A percentile compares a stretch with the other conserved stretches of the same genome.
phyloP scores from a whole-genome alignment of 371 early-diverging fungal species.

The Umbelopsis sp. region DNA sequence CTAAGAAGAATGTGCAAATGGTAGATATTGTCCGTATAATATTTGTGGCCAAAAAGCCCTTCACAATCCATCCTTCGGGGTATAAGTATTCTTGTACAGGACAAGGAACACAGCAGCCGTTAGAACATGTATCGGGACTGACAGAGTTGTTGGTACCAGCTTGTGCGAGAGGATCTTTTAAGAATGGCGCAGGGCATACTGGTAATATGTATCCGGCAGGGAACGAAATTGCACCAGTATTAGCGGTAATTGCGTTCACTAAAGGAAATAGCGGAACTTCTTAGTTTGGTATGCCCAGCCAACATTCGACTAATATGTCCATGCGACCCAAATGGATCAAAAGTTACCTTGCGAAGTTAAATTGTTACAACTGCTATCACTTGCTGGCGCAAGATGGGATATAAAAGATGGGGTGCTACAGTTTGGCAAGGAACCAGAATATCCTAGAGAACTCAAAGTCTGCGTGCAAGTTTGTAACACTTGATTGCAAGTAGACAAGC shows the following conservation, averaged over 20 bases:
- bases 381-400: slow-evolving; percentile 37
- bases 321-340: background rate
- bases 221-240: slow-evolving; percentile 28
- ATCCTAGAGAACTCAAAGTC: slow-evolving; percentile 40
- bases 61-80: slow-evolving; percentile 43
- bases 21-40: slow-evolving; percentile 58
- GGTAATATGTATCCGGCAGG: slow-evolving; percentile 35
- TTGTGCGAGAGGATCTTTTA: slow-evolving; percentile 35
- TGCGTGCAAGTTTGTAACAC: slow-evolving; percentile 36
- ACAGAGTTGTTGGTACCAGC: slow-evolving; percentile 25
- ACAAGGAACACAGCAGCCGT: slow-evolving; percentile 49
- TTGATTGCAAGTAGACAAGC: slow-evolving; percentile 51
- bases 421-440: slow-evolving; percentile 45
- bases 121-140: slow-evolving; percentile 28
- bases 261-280: background rate
- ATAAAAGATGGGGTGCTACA: slow-evolving; percentile 39
- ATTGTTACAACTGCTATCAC: slow-evolving; percentile 46
- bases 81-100: slow-evolving; percentile 55
- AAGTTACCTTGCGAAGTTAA: slow-evolving; percentile 30
- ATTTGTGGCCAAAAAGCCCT: slow-evolving; percentile 54
- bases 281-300: slow-evolving; percentile 4
- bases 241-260: background rate
- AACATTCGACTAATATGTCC: slow-evolving; percentile 18
- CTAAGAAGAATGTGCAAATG: slow-evolving; percentile 50
- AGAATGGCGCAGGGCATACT: slow-evolving; percentile 45